A percentile compares a stretch with the other conserved stretches of the same genome.
These are phyloP conservation scores for Candida sojae DNA, from an alignment of 1,139 yeast species.

Conservation along the genomic window DNA sequence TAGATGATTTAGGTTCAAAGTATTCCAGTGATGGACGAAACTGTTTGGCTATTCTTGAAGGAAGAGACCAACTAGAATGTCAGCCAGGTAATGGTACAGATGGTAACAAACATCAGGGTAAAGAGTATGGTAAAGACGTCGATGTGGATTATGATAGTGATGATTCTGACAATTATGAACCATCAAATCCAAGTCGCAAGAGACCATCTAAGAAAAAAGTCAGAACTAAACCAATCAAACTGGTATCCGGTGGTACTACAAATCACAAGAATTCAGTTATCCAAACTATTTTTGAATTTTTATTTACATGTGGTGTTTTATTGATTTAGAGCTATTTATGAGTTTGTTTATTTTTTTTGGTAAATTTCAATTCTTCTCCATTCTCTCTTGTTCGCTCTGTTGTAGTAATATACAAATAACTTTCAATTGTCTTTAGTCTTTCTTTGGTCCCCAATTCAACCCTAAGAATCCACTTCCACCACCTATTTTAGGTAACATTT, in stretches of 20 bases:
- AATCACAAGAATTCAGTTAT: background rate
- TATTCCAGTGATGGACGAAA: slow-evolving; percentile 30
- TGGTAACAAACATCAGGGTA: background rate
- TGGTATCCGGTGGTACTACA: slow-evolving; percentile 3
- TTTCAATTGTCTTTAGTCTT: slow-evolving; percentile 29
- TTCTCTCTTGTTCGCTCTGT: background rate
- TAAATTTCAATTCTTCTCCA: background rate
- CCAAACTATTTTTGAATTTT: slow-evolving; percentile 2
- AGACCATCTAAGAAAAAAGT: background rate
- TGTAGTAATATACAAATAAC: background rate
- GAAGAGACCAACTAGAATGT: background rate
- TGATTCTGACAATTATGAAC: background rate
- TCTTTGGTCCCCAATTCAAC: slow-evolving; percentile 82
- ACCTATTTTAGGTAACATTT: slow-evolving; percentile 33
- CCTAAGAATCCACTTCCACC: slow-evolving; percentile 66
- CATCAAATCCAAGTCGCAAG: background rate
- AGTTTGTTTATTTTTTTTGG: background rate
- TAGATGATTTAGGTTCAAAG: slow-evolving; percentile 22
- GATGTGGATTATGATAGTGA: background rate
- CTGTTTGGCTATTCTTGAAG: slow-evolving; percentile 17
- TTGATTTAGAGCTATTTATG: slow-evolving; percentile 1
- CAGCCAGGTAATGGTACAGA: background rate
- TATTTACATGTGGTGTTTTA: slow-evolving; percentile 4
- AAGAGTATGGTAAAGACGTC: background rate
- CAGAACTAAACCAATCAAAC: background rate